Conservation (phyloP, 306 rosid genomes). For the Oxytropis ochrocephala region DNA sequence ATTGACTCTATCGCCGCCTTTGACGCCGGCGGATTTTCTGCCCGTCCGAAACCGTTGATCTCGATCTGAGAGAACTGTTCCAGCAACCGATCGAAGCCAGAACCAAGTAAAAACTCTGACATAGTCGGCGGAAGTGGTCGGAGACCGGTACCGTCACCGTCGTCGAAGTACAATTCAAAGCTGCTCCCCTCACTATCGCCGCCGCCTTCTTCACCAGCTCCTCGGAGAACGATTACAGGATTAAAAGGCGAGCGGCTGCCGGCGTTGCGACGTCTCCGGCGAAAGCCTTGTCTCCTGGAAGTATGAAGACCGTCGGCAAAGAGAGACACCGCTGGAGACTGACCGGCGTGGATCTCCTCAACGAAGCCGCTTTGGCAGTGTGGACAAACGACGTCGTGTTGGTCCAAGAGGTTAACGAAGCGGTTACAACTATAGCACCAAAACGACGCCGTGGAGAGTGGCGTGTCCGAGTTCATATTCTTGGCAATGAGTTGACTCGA, state of each 20-base stretch:
- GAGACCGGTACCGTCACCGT: slow-evolving; percentile 68
- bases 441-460: slow-evolving; percentile 54
- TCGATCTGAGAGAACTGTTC: slow-evolving; percentile 83
- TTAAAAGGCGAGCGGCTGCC: slow-evolving; percentile 60
- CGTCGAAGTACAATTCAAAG: slow-evolving; percentile 71
- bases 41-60: slow-evolving; percentile 58
- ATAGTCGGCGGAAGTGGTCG: slow-evolving; percentile 63
- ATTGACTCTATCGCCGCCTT: slow-evolving; percentile 78
- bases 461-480: slow-evolving; percentile 29
- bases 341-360: slow-evolving; percentile 54
- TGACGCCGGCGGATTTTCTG: slow-evolving; percentile 82
- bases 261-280: slow-evolving; percentile 56
- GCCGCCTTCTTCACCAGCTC: slow-evolving; percentile 28
- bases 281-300: slow-evolving; percentile 35
- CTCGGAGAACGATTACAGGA: slow-evolving; percentile 78
- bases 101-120: slow-evolving; percentile 71
- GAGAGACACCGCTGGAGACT: slow-evolving; percentile 33
- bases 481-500: neutral
- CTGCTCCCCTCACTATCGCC: slow-evolving; percentile 33
- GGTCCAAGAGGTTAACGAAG: slow-evolving; percentile 36
- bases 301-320: slow-evolving; percentile 19
- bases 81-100: slow-evolving; percentile 73
- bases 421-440: slow-evolving; percentile 87
- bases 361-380: slow-evolving; percentile 71
- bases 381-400: slow-evolving; percentile 51